These are phyloP conservation scores for Botrytis squamosa DNA, from an alignment of 2,329 filamentous ascomycete species.

Conservation along the genomic window DNA sequence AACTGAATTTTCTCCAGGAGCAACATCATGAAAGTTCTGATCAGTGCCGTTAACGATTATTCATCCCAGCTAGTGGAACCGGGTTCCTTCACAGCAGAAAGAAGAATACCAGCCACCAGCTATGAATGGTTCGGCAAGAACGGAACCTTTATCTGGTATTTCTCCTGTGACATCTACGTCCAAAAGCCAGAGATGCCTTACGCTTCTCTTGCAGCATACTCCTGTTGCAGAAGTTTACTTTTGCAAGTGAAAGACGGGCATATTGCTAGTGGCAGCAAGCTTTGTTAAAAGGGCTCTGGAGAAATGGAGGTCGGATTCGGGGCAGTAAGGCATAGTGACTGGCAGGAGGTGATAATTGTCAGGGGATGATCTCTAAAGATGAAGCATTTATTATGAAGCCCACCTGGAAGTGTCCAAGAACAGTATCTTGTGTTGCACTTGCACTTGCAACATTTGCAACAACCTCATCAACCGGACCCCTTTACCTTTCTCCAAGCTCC, in stretches of 20 bases:
- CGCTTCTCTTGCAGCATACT: neutral
- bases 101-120: neutral
- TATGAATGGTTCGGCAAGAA: neutral
- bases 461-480: no score
- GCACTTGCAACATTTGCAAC: neutral
- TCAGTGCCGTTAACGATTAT: neutral
- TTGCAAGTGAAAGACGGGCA: neutral
- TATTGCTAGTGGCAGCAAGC: neutral
- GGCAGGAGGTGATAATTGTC: neutral
- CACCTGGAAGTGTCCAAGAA: neutral
- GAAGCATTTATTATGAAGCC: neutral
- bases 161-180: neutral
- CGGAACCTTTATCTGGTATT: neutral
- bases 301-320: neutral
- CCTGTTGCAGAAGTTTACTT: neutral
- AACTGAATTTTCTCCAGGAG: conserved; percentile 4
- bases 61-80: neutral
- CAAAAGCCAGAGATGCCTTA: neutral
- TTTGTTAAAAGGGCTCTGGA: no score
- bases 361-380: neutral
- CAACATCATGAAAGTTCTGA: conserved; percentile 8
- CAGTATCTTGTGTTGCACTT: neutral
- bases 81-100: neutral
- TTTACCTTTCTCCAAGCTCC: neutral
- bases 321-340: neutral